Evolutionary conservation across 106 monocot species (phyloP), one percentile per base, ranked within the genome.

Genomic region (Posidonia australis): DNA sequence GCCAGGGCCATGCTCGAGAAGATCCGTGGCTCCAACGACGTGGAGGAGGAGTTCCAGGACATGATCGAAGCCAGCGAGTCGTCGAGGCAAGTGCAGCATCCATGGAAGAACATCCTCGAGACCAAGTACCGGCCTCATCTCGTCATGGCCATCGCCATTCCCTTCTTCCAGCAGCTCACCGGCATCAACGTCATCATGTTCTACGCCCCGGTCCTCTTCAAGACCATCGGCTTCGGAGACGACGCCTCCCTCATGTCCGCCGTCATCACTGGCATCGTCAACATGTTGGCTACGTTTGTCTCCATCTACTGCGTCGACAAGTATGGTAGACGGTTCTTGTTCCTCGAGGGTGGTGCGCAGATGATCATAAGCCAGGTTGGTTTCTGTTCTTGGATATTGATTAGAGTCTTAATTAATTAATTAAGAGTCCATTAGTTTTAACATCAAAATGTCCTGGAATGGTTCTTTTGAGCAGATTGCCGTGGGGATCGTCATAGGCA

Each of bases 111-210:
- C 65, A 79, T 79, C 16, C 5, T 55, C 13, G 24, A 65, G 44
- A 70, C 65, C 54, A 65, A 70, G 52, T 66, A 79, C 65, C 48
- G 79, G 13, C 58, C 74, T 0, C 75, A 75, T 46, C 75, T 80
- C 41, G 51, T 49, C 9, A 80, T 80, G 80, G 41, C 76, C n/a
- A 31, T 80, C 16, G 1, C 72, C 13, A 76, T 80, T 55, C 66
- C 66, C 51, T 66, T 66, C 66, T 78, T 78, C 62, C 78, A 77
- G 29, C 78, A 78, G 54, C n/a, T n/a, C n/a, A n/a, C n/a, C n/a
- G n/a, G n/a, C n/a, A n/a, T n/a, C n/a, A n/a, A n/a, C n/a, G n/a
- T 78, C 55, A 78, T 72, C 67, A 72, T 78, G 66, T 78, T 78
- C 72, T 78, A 67, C 47, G 78, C 78, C 17, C 78, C 78, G 13